Evolutionary conservation across 352 stramenopile genomes (phyloP), one percentile per base, ranked within the genome.

Genomic region (Globisporangium camurandrum): DNA sequence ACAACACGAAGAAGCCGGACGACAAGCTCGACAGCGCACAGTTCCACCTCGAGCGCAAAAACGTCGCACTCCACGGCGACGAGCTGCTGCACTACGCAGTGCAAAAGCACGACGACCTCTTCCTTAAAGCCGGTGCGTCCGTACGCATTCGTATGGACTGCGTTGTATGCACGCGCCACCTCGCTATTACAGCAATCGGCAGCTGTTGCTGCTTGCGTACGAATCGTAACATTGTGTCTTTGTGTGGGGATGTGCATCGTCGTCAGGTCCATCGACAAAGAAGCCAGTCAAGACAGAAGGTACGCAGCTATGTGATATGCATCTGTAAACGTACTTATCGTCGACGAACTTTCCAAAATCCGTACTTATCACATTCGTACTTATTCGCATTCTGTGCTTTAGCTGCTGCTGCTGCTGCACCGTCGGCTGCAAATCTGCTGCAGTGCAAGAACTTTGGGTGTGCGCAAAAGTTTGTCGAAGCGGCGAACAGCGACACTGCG

Each of bases 371-470:
- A n/a, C n/a, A n/a, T n/a, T n/a, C n/a, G n/a, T n/a, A 4, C 12
- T 10, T 47, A n/a, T 47, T 33, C 16, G 10, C 19, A 23, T 19
- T 9, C 28, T 57, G 17, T 1, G n/a, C n/a, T n/a, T n/a, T n/a
- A n/a, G n/a, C n/a, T n/a, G n/a, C n/a, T n/a, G n/a, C n/a, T 34
- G 19, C 19, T 24, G 47, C 33, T 4, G 36, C 47, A 30, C 31
- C 37, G 22, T 2, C 40, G 27, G n/a, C 11, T 11, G 34, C 41
- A 3, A 38, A 71, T 26, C 55, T 84, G 19, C 46, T 88, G 53
- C 79, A 89, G 62, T 95, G 83, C 72, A 86, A 88, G 66, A 92
- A 93, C 62, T 87, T 88, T 63, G 83, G 82, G 24, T 95, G 82
- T 48, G 70, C 76, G 56, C 65, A 84, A 46, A 95, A 93, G 62